Evolutionary conservation across 2,329 filamentous ascomycete genomes (phyloP).

Genomic region (Hypoxylon sp.): DNA sequence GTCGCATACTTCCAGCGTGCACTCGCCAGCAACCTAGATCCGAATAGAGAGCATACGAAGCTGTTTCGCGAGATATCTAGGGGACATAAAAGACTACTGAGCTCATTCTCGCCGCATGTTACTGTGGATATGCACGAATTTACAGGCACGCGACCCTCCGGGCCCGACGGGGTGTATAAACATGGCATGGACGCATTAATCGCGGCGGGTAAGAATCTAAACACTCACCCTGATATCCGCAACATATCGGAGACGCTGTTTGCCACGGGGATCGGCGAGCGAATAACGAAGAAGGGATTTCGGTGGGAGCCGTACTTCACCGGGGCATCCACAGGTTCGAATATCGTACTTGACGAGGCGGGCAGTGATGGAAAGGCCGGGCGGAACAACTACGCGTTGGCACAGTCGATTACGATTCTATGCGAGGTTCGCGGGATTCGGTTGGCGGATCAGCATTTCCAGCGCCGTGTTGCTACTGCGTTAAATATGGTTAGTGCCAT

Average conservation of each 20-base stretch:
- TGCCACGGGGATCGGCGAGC: slow-evolving; percentile 40
- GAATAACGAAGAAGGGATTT: slow-evolving; percentile 42
- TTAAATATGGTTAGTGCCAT: slow-evolving; percentile 41
- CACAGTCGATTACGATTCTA: slow-evolving; percentile 40
- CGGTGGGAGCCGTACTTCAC: slow-evolving; percentile 49
- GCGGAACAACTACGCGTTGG: slow-evolving; percentile 39
- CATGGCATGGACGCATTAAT: slow-evolving; percentile 46
- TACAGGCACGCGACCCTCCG: slow-evolving; percentile 39
- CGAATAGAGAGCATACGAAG: slow-evolving; percentile 45
- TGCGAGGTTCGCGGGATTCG: slow-evolving; percentile 42
- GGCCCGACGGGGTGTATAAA: slow-evolving; percentile 40
- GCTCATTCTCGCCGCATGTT: slow-evolving; percentile 44
- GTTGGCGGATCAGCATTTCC: slow-evolving; percentile 43
- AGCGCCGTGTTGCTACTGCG: slow-evolving; percentile 41
- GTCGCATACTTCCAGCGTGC: slow-evolving; percentile 43
- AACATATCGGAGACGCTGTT: slow-evolving; percentile 43
- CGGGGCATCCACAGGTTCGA: slow-evolving; percentile 15
- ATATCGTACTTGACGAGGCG: slow-evolving; percentile 38
- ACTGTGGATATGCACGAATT: slow-evolving; percentile 49
- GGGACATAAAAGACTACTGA: slow-evolving; percentile 44
- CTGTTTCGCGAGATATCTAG: slow-evolving; percentile 44
- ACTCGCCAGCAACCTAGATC: slow-evolving; percentile 42
- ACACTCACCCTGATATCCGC: slow-evolving; percentile 44
- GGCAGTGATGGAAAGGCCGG: slow-evolving; percentile 41
- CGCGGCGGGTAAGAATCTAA: slow-evolving; percentile 43